A percentile compares a stretch with the other conserved stretches of the same genome.
phyloP scores from a whole-genome alignment of 768 basidiomycete genomes.

The Imleria badia region DNA sequence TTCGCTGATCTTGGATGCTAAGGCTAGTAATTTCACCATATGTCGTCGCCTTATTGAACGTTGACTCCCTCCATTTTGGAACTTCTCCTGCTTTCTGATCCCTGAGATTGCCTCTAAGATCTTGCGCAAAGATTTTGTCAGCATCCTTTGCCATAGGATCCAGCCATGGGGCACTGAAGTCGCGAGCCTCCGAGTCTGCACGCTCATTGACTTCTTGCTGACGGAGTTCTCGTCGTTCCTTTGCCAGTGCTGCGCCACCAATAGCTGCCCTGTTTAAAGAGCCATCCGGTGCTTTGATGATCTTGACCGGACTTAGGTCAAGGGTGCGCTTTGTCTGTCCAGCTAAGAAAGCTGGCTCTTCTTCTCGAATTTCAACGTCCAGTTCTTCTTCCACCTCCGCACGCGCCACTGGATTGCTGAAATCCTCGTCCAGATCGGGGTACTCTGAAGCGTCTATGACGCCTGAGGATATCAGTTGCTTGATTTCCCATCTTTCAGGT shows the following conservation, averaged over 20 bases:
- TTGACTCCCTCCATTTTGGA: slow-evolving; percentile 88
- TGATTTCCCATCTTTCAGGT: slow-evolving; percentile 99
- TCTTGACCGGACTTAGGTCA: slow-evolving; percentile 95
- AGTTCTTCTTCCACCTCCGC: slow-evolving; percentile 95
- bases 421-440: slow-evolving; percentile 88
- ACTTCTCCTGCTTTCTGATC: slow-evolving; percentile 82
- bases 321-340: slow-evolving; percentile 96
- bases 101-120: slow-evolving; percentile 76
- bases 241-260: slow-evolving; percentile 89
- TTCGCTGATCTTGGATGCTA: slow-evolving; percentile 92
- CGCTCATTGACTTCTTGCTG: slow-evolving; percentile 94
- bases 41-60: slow-evolving; percentile 94
- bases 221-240: slow-evolving; percentile 91
- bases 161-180: slow-evolving; percentile 95
- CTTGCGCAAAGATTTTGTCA: slow-evolving; percentile 91
- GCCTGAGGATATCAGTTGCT: slow-evolving; percentile 96
- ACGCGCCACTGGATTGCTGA: slow-evolving; percentile 69
- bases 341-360: slow-evolving; percentile 92
- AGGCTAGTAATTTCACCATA: slow-evolving; percentile 90
- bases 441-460: slow-evolving; percentile 91
- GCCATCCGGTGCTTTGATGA: slow-evolving; percentile 98
- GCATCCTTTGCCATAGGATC: slow-evolving; percentile 93
- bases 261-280: slow-evolving; percentile 94
- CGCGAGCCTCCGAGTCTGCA: slow-evolving; percentile 90
- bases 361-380: slow-evolving; percentile 95